A percentile compares a stretch with the other conserved stretches of the same genome.
Evolutionary conservation across 805 yeast genomes (phyloP).

Genomic region (Pichia phayaonensis): DNA sequence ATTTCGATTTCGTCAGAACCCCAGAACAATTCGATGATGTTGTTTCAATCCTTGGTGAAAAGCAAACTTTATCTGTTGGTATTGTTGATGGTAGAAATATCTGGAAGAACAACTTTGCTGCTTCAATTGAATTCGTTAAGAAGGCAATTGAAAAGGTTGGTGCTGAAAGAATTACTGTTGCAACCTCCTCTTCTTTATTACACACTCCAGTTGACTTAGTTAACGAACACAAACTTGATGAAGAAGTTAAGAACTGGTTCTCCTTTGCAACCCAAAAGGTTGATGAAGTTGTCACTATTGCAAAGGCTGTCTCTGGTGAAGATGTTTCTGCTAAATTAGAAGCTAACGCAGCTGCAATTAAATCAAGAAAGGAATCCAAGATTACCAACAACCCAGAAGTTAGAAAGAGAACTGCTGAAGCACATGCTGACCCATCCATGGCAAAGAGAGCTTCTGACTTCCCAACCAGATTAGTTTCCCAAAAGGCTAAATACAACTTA

Average conservation of each 20-base stretch:
- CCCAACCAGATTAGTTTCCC: conserved; percentile 80
- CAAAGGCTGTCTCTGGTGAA: conserved; percentile 82
- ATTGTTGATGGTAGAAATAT: conserved; percentile 98
- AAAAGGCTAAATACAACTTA: conserved; percentile 79
- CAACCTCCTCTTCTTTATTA: conserved; percentile 93
- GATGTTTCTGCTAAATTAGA: conserved; percentile 71
- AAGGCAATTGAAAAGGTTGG: conserved; percentile 83
- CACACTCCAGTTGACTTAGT: conserved; percentile 98
- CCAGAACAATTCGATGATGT: conserved; percentile 94
- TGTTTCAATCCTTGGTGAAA: conserved; percentile 51
- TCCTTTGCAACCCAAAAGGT: conserved; percentile 97
- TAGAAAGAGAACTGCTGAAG: conserved; percentile 73
- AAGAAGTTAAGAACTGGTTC: conserved; percentile 94
- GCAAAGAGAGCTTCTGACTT: conserved; percentile 83
- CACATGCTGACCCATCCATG: conserved; percentile 51
- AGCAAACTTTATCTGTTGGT: conserved; percentile 90
- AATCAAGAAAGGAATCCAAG: conserved; percentile 77
- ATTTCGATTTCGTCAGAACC: conserved; percentile 91
- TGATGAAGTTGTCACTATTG: conserved; percentile 80
- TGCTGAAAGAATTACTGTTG: conserved; percentile 76
- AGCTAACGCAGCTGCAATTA: conserved; percentile 81
- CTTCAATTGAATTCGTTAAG: conserved; percentile 75
- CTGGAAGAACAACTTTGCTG: conserved; percentile 94
- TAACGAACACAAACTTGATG: conserved; percentile 85
- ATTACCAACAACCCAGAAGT: conserved; percentile 91